Evolutionary conservation across 345 rosid species (phyloP).

Genomic region (Murraya koenigii): DNA sequence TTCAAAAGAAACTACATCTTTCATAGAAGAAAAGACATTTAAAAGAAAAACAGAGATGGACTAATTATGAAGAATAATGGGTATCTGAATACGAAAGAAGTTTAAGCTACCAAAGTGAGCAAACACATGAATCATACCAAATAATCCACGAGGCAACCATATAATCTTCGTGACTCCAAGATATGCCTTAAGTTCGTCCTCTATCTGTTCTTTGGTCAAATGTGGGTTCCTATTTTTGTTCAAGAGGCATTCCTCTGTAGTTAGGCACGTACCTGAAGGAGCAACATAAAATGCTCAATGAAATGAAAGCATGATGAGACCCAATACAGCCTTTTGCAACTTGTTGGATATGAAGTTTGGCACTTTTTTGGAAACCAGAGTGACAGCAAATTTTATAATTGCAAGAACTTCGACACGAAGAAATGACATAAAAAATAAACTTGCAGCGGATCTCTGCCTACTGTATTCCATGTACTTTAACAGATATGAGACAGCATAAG

Average conservation of each 20-base stretch:
- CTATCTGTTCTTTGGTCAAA: conserved; percentile 73
- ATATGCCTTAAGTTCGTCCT: conserved; percentile 66
- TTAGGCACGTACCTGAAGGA: conserved; percentile 79
- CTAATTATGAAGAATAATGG: neutral
- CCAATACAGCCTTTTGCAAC: neutral
- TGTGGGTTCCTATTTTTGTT: conserved; percentile 81
- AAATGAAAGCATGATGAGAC: neutral
- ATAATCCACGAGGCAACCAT: conserved; percentile 87
- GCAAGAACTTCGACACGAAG: neutral
- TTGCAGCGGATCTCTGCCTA: neutral
- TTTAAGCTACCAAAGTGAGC: neutral
- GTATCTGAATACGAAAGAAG: neutral
- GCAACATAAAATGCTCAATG: conserved; percentile 2
- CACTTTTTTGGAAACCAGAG: neutral
- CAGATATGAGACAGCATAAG: neutral
- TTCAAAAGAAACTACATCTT: neutral
- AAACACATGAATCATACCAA: conserved; percentile 41
- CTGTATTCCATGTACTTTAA: neutral
- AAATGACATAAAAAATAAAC: neutral
- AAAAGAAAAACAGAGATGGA: neutral
- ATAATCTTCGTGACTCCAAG: conserved; percentile 68
- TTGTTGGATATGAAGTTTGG: neutral
- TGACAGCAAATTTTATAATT: neutral
- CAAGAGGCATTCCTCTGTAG: conserved; percentile 92
- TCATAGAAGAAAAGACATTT: neutral